A percentile compares a stretch with the other conserved stretches of the same genome.
These are phyloP conservation scores for Trichophyton mentagrophytes DNA, from an alignment of 2,329 filamentous ascomycete species.

Conservation along the genomic window DNA sequence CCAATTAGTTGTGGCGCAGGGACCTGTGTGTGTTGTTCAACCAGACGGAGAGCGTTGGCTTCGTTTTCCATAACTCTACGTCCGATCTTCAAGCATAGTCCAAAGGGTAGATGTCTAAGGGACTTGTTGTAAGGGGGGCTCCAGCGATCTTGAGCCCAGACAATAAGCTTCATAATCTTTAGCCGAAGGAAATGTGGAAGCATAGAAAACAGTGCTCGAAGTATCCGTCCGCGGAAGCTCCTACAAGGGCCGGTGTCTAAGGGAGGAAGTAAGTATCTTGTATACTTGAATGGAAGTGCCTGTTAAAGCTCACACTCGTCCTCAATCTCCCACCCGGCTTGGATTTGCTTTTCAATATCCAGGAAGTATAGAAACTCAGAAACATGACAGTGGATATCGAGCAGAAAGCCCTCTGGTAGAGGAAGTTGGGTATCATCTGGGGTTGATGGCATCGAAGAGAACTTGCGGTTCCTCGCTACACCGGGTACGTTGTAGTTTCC, in stretches of 20 bases:
- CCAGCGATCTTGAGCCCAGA: conserved; percentile 4
- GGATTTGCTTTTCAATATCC: conserved; percentile 4
- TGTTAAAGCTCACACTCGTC: background rate
- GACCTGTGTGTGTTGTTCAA: conserved; percentile 10
- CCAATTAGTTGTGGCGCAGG: conserved; percentile 11
- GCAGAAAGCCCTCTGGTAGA: conserved; percentile 9
- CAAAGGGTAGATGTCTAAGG: conserved; percentile 11
- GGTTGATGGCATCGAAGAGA: conserved; percentile 6
- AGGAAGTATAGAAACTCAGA: conserved; percentile 3
- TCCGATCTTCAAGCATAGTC: conserved; percentile 11
- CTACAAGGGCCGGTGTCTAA: background rate
- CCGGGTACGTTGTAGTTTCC: background rate
- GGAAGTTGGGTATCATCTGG: conserved; percentile 8
- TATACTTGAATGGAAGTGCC: too few relatives aligned
- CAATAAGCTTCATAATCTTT: conserved; percentile 1
- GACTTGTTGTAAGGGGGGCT: background rate
- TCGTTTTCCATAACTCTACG: conserved; percentile 8
- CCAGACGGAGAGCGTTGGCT: conserved; percentile 9
- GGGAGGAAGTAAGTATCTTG: background rate
- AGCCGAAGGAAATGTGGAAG: conserved; percentile 6
- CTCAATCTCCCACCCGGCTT: conserved; percentile 6
- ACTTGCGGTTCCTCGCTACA: conserved; percentile 2
- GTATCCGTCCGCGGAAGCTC: background rate
- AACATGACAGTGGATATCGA: conserved; percentile 7
- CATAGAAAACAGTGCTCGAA: conserved; percentile 6